These are phyloP conservation scores for Mrakia hoshinonis DNA, from an alignment of 768 basidiomycete species.

Conservation along the genomic window DNA sequence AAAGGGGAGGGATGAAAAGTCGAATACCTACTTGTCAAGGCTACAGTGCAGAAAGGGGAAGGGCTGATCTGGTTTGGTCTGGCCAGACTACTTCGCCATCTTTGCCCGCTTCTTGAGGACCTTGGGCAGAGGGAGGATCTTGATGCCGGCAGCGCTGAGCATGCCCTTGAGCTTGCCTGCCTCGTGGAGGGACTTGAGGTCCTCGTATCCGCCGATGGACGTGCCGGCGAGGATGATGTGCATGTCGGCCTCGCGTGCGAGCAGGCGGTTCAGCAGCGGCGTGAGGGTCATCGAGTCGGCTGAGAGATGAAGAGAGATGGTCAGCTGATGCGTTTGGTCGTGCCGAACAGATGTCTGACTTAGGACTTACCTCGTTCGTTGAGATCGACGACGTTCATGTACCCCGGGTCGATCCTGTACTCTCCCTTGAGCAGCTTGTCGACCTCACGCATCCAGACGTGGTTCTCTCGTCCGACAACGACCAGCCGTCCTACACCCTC, in stretches of 20 bases:
- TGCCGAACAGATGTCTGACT: too few species aligned
- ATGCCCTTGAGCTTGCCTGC: conserved; percentile 7
- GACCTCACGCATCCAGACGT: conserved; percentile 6
- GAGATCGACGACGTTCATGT: conserved; percentile 15
- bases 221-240: conserved; percentile 22
- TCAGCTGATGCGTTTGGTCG: neutral
- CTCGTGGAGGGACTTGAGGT: conserved; percentile 20
- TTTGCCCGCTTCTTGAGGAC: neutral
- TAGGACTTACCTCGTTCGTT: conserved; percentile 12
- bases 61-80: too few species aligned
- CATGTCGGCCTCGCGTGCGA: neutral
- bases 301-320: neutral
- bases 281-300: conserved; percentile 16
- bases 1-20: too few species aligned
- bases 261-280: conserved; percentile 11
- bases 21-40: too few species aligned
- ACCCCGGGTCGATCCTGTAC: neutral
- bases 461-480: conserved; percentile 8
- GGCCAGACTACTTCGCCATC: conserved; percentile 6
- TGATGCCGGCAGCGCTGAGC: neutral
- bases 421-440: neutral
- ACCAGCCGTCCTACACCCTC: neutral
- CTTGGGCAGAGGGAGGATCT: neutral
- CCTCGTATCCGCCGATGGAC: conserved; percentile 12
- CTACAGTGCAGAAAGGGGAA: too few species aligned